Conservation (phyloP, 2,329 filamentous ascomycete genomes). For the Amylocarpus encephaloides region DNA sequence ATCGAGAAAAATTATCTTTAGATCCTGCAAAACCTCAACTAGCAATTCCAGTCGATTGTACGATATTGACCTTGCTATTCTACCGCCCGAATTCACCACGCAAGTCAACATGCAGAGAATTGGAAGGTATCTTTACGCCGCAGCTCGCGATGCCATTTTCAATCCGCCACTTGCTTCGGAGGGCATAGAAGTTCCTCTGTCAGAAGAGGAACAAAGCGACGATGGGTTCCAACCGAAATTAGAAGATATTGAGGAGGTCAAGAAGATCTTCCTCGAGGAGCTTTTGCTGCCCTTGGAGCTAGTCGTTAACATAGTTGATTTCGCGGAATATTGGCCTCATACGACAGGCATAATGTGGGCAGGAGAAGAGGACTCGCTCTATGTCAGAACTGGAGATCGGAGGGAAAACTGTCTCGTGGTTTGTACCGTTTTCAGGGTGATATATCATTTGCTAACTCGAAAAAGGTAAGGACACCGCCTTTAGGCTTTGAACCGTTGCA, state of each 20-base stretch:
- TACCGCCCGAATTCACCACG: neutral
- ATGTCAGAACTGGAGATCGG: slow-evolving; percentile 8
- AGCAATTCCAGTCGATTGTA: neutral
- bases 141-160: neutral
- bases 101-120: neutral
- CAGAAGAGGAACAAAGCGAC: neutral
- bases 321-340: slow-evolving; percentile 58
- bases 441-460: neutral
- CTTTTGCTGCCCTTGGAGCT: slow-evolving; percentile 47
- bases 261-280: slow-evolving; percentile 40
- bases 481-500: slow-evolving; percentile 15
- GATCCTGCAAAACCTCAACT: too few species aligned
- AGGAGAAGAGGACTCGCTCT: slow-evolving; percentile 1
- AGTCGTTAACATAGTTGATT: slow-evolving; percentile 49
- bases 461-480: slow-evolving; percentile 28
- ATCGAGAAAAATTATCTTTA: too few species aligned
- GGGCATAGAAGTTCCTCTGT: neutral
- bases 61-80: neutral
- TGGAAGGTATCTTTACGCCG: neutral
- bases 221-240: slow-evolving; percentile 34
- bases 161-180: slow-evolving; percentile 1
- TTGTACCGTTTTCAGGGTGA: slow-evolving; percentile 11
- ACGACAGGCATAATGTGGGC: slow-evolving; percentile 28
- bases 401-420: slow-evolving; percentile 39
- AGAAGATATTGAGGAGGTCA: slow-evolving; percentile 45